Percentiles rank a stretch among this genome's conserved stretches.
phyloP scores from a whole-genome alignment of 1,284 basidiomycete genomes.

The Moesziomyces parantarcticus region DNA sequence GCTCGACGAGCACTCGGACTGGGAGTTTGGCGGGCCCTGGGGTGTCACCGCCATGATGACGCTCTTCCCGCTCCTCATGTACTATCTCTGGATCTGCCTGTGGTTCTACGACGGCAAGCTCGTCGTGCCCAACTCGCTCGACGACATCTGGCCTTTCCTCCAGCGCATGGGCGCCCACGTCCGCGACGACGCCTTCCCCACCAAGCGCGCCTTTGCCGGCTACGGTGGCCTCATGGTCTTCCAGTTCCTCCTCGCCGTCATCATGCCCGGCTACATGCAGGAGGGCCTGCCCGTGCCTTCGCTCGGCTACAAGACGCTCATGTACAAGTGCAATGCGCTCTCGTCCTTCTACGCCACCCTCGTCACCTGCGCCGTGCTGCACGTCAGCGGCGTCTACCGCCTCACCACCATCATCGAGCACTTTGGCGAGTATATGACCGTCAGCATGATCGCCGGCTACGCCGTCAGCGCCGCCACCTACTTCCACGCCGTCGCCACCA shows the following conservation, averaged over 20 bases:
- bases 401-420: constrained; percentile 96
- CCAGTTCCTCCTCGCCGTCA: constrained; percentile 88
- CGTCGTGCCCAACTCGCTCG: constrained; percentile 78
- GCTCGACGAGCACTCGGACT: constrained; percentile 64
- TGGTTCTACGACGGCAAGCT: constrained; percentile 93
- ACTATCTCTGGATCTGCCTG: constrained; percentile 97
- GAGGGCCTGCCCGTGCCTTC: constrained; percentile 73
- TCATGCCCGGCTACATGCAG: constrained; percentile 92
- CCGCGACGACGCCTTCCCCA: constrained; percentile 89
- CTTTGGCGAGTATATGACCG: constrained; percentile 95
- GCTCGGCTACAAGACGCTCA: constrained; percentile 81
- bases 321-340: constrained; percentile 92
- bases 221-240: constrained; percentile 89
- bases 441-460: constrained; percentile 92
- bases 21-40: constrained; percentile 92
- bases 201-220: constrained; percentile 75
- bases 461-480: constrained; percentile 69
- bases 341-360: constrained; percentile 87
- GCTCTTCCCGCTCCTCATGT: constrained; percentile 91
- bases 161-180: constrained; percentile 85
- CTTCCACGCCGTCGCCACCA: constrained; percentile 62
- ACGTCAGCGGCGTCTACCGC: constrained; percentile 85
- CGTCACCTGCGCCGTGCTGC: constrained; percentile 79
- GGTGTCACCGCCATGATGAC: constrained; percentile 94
- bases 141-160: constrained; percentile 83